Conservation (phyloP, 805 yeast genomes). For the Zygosaccharomyces bailii region DNA sequence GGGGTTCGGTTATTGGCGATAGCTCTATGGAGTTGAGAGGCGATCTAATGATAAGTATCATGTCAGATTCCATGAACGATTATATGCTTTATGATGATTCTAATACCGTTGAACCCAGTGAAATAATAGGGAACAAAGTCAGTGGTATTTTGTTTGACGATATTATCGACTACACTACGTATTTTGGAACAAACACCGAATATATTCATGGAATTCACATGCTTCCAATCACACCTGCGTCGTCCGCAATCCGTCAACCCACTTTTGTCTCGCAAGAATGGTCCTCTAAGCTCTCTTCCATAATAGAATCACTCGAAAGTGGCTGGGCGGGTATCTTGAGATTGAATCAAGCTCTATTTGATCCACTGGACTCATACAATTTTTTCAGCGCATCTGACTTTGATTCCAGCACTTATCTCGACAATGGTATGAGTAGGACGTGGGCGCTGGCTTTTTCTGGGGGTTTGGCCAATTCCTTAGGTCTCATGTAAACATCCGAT, state of each 20-base stretch:
- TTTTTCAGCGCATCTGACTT: conserved; percentile 40
- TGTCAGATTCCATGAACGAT: conserved; percentile 49
- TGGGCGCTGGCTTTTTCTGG: conserved; percentile 62
- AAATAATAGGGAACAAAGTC: conserved; percentile 55
- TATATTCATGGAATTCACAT: conserved; percentile 78
- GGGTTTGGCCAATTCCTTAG: conserved; percentile 37
- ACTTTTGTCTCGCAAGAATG: conserved; percentile 47
- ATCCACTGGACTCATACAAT: conserved; percentile 41
- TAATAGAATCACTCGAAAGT: conserved; percentile 44
- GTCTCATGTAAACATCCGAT: conserved; percentile 4
- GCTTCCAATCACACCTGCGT: conserved; percentile 52
- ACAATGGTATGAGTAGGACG: conserved; percentile 59
- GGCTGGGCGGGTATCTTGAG: conserved; percentile 61
- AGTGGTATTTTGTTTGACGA: conserved; percentile 70
- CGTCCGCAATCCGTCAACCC: conserved; percentile 48
- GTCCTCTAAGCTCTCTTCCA: conserved; percentile 37
- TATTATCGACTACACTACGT: conserved; percentile 69
- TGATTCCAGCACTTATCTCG: conserved; percentile 41
- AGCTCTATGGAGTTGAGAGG: conserved; percentile 35
- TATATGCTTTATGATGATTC: conserved; percentile 51
- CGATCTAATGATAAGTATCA: neutral
- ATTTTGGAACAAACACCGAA: conserved; percentile 57
- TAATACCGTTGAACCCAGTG: conserved; percentile 49
- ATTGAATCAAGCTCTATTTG: conserved; percentile 42
- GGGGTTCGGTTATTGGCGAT: conserved; percentile 62